Evolutionary conservation across 768 basidiomycete genomes (phyloP), one percentile per base, ranked within the genome.

Genomic region (Sarcodon aspratus): DNA sequence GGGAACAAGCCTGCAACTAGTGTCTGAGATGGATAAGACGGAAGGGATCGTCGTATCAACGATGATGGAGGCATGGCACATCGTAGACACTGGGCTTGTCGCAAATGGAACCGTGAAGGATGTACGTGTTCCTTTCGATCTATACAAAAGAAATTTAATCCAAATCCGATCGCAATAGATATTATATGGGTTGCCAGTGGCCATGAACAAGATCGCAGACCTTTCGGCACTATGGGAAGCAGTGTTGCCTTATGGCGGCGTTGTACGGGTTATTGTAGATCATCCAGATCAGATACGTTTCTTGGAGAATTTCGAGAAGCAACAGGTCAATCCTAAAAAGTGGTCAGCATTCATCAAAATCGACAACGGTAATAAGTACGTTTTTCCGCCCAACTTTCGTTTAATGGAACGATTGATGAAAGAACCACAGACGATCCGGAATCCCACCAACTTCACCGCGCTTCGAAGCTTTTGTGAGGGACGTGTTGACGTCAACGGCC

Each of bases 291-390:
- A 92, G 61, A 65, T 91, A 45, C 64, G 66, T 45, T 75, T 75
- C 45, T 59, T 92, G 35, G 80, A 85, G 52, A 69, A 69, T 44
- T 85, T 74, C 55, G 82, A 82, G 60, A 65, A 57, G 21, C 55
- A 57, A 37, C 67, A 68, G 50, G 59, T 57, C 44, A 60, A 54
- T 12, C 64, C 68, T 1, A 67, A 69, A 54, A 67, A 60, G 40
- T 92, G 90, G 89, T 83, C 80, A 11, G 75, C 74, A 0, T 92
- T 91, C 61, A 72, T 93, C 50, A 92, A 92, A 54, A 67, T 91
- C 34, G 85, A 92, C 54, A 79, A 79, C 7, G 87, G 84, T 31
- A 75, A 79, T 55, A 79, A 81, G 88, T 90, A 63, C 58, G 82
- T 60, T 12, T 33, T 33, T 3, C 35, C 50, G 47, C 45, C 46